Evolutionary conservation across 495 filamentous ascomycete genomes (phyloP).

Genomic region (Aspergillus leporis): DNA sequence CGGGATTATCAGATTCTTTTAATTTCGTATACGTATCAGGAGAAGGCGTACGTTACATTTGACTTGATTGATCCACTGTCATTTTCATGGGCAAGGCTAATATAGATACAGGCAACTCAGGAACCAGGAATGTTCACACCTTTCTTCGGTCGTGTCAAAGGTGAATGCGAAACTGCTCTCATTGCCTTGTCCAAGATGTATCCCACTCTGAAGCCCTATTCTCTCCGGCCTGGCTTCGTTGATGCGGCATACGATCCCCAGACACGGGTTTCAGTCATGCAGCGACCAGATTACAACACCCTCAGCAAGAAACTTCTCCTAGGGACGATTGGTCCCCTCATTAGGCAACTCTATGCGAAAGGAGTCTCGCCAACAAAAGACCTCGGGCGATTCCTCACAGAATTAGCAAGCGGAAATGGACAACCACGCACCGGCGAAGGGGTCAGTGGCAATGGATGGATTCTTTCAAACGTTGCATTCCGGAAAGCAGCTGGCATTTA

Average conservation of each 20-base stretch:
- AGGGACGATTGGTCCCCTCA: constrained; percentile 12
- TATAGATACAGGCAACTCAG: constrained; percentile 33
- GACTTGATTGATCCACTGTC: too few species aligned
- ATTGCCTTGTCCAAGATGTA: constrained; percentile 44
- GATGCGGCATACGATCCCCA: constrained; percentile 48
- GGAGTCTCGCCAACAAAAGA: constrained; percentile 34
- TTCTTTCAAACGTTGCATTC: constrained; percentile 49
- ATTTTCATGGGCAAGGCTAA: not conserved
- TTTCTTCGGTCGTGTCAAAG: constrained; percentile 62
- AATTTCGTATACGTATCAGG: constrained; percentile 73
- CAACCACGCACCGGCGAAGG: constrained; percentile 41
- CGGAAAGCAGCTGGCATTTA: constrained; percentile 25
- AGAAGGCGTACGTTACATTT: constrained; percentile 29
- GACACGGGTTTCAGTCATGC: constrained; percentile 47
- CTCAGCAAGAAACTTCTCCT: constrained; percentile 3
- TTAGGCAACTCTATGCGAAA: constrained; percentile 13
- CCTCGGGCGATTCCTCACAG: constrained; percentile 47
- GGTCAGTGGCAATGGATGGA: constrained; percentile 44
- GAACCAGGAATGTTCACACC: constrained; percentile 52
- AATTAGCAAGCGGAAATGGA: constrained; percentile 59
- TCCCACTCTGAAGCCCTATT: constrained; percentile 48
- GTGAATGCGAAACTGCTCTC: constrained; percentile 58
- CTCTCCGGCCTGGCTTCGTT: constrained; percentile 54
- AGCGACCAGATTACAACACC: constrained; percentile 13
- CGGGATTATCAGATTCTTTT: constrained; percentile 55